Evolutionary conservation across 768 basidiomycete genomes (phyloP), one percentile per base, ranked within the genome.

Genomic region (Fomitopsis pulvina): DNA sequence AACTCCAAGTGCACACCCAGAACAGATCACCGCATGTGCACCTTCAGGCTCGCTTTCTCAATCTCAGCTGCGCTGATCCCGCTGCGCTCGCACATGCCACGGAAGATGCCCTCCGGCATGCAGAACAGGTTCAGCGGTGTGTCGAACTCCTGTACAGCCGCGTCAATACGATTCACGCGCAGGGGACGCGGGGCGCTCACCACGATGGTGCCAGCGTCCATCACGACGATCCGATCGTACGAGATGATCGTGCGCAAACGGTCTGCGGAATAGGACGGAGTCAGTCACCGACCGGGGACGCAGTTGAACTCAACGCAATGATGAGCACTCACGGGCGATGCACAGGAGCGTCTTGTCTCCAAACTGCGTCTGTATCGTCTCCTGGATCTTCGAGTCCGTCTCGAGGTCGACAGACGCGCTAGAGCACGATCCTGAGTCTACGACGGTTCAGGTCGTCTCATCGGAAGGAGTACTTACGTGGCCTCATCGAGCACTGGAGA

Each of bases 211-310:
- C 87, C 85, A 20, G 75, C 72, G 51, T 83, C 79, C 57, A 88
- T 73, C 7, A 88, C 85, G 34, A 85, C 68, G 41, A 88, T 81
- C 21, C 79, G 69, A 62, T 91, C 85, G 57, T 87, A 87, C 11
- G 66, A 65, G 50, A 75, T 60, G 54, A 80, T 77, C 1, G 79
- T 82, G 46, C 73, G 66, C 24, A 80, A 62, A n/a, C 79, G 73
- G 58, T 79, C 63, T 66, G 24, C 8, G 25, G 16, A 7, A n/a
- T 34, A 25, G 27, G 25, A 26, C 38, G 32, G n/a, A 16, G 26
- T 27, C 22, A 32, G 9, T 34, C 34, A 3, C 16, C 22, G 18
- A 12, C 28, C 11, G 34, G 14, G 7, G 12, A 10, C 22, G 12
- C 21, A 30, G 11, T 11, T 5, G 25, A 1, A 9, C 28, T 10